Evolutionary conservation across 2,329 filamentous ascomycete species (phyloP).

Genomic region (Fusarium nodosum): DNA sequence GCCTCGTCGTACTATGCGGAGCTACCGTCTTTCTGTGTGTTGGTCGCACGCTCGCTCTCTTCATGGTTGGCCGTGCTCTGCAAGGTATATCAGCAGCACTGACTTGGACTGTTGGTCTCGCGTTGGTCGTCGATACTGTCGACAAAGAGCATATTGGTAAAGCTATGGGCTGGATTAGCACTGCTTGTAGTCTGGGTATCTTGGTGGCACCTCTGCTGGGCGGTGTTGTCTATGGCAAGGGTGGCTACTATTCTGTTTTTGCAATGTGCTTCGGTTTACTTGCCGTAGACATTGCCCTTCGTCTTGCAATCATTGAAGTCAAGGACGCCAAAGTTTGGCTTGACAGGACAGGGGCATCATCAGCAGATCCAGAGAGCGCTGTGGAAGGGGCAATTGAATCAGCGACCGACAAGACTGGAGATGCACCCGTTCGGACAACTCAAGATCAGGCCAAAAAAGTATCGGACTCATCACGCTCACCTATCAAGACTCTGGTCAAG

Average conservation of each 20-base stretch:
- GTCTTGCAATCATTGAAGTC: slow-evolving; percentile 53
- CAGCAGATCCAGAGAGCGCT: slow-evolving; percentile 10
- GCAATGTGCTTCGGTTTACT: slow-evolving; percentile 56
- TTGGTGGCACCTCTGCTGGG: slow-evolving; percentile 53
- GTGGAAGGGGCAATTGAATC: not conserved
- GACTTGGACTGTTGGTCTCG: slow-evolving; percentile 56
- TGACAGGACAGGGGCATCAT: slow-evolving; percentile 3
- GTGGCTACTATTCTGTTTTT: slow-evolving; percentile 54
- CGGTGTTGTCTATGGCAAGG: slow-evolving; percentile 53
- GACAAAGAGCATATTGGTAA: slow-evolving; percentile 51
- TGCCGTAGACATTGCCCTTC: slow-evolving; percentile 52
- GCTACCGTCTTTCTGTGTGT: slow-evolving; percentile 53
- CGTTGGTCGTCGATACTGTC: slow-evolving; percentile 55
- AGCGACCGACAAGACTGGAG: not conserved
- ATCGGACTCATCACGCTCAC: slow-evolving; percentile 19
- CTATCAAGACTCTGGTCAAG: slow-evolving; percentile 44
- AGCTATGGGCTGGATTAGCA: slow-evolving; percentile 54
- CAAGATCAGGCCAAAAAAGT: slow-evolving; percentile 13
- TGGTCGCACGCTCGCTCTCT: slow-evolving; percentile 51
- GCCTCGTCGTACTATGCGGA: slow-evolving; percentile 50
- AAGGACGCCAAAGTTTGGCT: slow-evolving; percentile 52
- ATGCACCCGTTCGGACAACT: not conserved
- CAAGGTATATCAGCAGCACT: slow-evolving; percentile 54
- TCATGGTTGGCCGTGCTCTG: slow-evolving; percentile 52
- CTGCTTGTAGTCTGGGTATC: slow-evolving; percentile 52